Percentiles rank a stretch among this genome's conserved stretches.
These are phyloP conservation scores for Mycena olivaceomarginata DNA, from an alignment of 768 basidiomycete species.

Conservation along the genomic window DNA sequence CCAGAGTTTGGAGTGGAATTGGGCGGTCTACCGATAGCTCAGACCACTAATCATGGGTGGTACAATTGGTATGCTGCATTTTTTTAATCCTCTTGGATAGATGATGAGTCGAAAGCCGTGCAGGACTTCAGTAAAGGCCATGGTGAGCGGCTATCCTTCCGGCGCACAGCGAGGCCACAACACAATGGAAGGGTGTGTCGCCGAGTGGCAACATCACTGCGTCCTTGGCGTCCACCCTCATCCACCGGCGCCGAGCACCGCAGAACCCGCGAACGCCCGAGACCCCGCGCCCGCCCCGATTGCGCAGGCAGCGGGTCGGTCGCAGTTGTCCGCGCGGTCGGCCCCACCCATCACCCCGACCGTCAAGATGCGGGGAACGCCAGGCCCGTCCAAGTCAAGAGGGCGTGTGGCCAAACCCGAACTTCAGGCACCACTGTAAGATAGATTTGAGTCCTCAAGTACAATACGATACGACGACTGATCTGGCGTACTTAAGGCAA, in stretches of 20 bases:
- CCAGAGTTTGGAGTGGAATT: too few relatives aligned
- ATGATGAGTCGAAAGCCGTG: neutral
- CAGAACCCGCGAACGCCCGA: neutral
- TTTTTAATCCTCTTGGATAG: neutral
- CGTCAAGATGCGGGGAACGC: neutral
- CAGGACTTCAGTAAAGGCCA: neutral
- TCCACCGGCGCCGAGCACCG: neutral
- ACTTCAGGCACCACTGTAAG: neutral
- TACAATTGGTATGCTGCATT: neutral
- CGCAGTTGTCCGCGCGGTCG: neutral
- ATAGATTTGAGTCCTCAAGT: neutral
- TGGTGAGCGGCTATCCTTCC: neutral
- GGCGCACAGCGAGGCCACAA: neutral
- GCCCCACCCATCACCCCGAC: neutral
- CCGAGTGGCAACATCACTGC: constrained; percentile 13
- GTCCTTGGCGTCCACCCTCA: neutral
- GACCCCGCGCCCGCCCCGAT: neutral
- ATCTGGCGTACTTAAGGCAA: neutral
- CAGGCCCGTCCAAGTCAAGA: neutral
- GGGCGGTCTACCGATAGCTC: too few relatives aligned
- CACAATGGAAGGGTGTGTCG: neutral
- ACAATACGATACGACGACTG: neutral
- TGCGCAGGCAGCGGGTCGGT: neutral
- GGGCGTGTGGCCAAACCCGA: neutral
- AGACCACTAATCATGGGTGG: neutral